Conservation (phyloP, 1,284 basidiomycete genomes). For the Mycosarcoma maydis region DNA sequence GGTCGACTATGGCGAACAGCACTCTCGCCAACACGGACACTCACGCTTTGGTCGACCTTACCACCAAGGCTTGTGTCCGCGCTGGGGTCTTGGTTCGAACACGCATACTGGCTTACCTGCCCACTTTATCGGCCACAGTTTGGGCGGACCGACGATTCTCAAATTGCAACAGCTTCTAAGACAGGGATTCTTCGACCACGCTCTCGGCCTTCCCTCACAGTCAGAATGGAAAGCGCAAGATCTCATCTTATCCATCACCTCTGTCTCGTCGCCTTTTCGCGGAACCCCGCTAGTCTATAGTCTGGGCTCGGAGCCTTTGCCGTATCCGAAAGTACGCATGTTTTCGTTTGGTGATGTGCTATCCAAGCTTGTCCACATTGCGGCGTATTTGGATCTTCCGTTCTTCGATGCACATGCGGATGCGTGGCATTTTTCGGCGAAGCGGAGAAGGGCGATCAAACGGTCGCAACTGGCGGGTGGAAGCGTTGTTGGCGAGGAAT, state of each 20-base stretch:
- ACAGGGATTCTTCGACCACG: conserved; percentile 43
- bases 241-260: conserved; percentile 45
- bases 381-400: conserved; percentile 34
- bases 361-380: conserved; percentile 46
- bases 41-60: conserved; percentile 70
- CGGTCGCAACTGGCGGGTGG: no score
- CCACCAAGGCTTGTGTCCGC: conserved; percentile 69
- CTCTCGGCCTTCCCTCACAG: not conserved
- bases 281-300: conserved; percentile 56
- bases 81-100: conserved; percentile 68
- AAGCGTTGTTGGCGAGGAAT: no score
- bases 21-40: conserved; percentile 68
- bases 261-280: conserved; percentile 44
- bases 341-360: conserved; percentile 44
- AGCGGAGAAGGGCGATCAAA: not conserved
- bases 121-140: conserved; percentile 73
- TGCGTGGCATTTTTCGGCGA: conserved; percentile 31
- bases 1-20: conserved; percentile 70
- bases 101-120: conserved; percentile 64
- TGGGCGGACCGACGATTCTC: conserved; percentile 67
- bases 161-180: conserved; percentile 46
- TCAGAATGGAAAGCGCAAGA: conserved; percentile 16
- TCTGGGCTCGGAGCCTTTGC: conserved; percentile 35
- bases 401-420: conserved; percentile 49
- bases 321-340: conserved; percentile 44